These are phyloP conservation scores for Metschnikowia henanensis DNA, from an alignment of 805 yeast species.

Conservation along the genomic window DNA sequence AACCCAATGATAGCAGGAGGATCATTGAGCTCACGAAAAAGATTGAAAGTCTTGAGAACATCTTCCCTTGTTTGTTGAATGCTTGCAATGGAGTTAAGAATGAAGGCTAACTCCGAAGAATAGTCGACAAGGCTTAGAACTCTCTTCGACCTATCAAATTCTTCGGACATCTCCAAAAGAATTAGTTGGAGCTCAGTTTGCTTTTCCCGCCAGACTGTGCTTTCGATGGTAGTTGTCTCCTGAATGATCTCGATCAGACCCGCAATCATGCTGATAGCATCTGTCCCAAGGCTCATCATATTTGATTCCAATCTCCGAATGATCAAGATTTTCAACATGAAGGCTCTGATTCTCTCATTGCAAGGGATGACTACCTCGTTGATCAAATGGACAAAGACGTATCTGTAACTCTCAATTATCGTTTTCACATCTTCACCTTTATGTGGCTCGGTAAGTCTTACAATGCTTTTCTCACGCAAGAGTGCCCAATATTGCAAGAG, in stretches of 20 bases:
- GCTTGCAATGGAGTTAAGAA: no score
- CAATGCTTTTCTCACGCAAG: neutral
- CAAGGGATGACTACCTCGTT: neutral
- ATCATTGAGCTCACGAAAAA: neutral
- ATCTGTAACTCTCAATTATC: neutral
- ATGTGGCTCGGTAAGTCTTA: no score
- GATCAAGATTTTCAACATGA: neutral
- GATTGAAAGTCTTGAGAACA: no score
- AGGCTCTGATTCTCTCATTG: neutral
- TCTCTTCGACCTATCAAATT: no score
- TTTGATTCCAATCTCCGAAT: neutral
- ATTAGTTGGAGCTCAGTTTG: no score
- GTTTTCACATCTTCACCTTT: no score
- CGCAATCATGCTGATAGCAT: neutral
- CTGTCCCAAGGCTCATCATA: neutral
- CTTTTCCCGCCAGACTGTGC: neutral
- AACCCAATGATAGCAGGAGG: neutral
- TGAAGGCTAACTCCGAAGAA: no score
- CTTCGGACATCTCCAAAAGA: no score
- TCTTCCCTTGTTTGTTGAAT: no score
- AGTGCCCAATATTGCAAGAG: neutral
- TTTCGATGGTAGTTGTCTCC: no score
- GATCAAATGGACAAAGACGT: neutral
- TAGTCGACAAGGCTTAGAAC: no score
- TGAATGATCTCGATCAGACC: neutral